Evolutionary conservation across 2,329 filamentous ascomycete species (phyloP).

Genomic region (Aspergillus intermedius): DNA sequence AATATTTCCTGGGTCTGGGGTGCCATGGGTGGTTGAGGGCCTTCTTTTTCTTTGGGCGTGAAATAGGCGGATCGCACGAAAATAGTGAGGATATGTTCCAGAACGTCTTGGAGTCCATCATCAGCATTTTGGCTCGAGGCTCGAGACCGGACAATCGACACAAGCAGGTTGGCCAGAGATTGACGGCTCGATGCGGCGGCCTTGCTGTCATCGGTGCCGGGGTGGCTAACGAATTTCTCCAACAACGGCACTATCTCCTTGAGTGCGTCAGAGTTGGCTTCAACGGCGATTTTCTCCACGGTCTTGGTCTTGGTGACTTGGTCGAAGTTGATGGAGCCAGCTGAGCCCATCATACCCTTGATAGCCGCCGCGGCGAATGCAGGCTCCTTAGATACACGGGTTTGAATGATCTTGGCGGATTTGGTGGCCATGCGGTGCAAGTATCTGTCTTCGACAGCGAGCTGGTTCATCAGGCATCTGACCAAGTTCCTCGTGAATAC

Average conservation of each 20-base stretch:
- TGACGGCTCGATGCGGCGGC: constrained; percentile 42
- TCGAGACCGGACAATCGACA: constrained; percentile 43
- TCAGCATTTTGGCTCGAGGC: constrained; percentile 24
- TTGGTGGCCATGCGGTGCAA: constrained; percentile 73
- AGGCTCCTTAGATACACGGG: constrained; percentile 56
- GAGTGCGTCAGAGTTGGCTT: constrained; percentile 47
- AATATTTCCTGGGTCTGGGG: constrained; percentile 46
- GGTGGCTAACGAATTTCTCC: constrained; percentile 40
- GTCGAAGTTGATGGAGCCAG: constrained; percentile 75
- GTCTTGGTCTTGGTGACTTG: constrained; percentile 80
- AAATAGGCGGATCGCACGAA: constrained; percentile 49
- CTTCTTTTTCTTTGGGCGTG: constrained; percentile 27
- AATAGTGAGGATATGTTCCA: constrained; percentile 40
- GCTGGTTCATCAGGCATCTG: constrained; percentile 74
- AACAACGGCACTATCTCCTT: constrained; percentile 51
- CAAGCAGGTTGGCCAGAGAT: constrained; percentile 47
- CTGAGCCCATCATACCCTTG: constrained; percentile 60
- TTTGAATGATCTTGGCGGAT: constrained; percentile 64
- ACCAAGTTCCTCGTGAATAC: constrained; percentile 82
- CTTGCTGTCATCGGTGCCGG: constrained; percentile 41
- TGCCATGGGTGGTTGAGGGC: constrained; percentile 41
- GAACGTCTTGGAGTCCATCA: constrained; percentile 34
- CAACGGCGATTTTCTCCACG: constrained; percentile 64
- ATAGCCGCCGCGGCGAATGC: constrained; percentile 56
- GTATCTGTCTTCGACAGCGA: constrained; percentile 68